phyloP scores from a whole-genome alignment of 805 yeast species.

The Candida maltosa region DNA sequence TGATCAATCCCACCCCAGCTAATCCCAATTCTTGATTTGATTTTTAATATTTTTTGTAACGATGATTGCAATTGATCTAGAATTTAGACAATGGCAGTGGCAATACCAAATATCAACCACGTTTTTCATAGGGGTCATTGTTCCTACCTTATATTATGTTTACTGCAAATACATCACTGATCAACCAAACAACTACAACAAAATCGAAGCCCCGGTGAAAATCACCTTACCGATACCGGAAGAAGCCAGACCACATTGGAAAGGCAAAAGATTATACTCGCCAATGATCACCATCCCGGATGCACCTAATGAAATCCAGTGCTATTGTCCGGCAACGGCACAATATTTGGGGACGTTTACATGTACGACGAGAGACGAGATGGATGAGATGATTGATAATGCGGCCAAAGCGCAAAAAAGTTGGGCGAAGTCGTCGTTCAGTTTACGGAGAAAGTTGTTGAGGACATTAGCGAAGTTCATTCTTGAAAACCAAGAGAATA shows the following conservation, averaged over 20 bases:
- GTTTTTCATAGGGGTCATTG: constrained; percentile 36
- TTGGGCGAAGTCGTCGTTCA: constrained; percentile 54
- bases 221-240: constrained; percentile 61
- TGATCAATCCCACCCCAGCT: too few species aligned
- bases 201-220: constrained; percentile 42
- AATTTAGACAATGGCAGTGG: constrained; percentile 39
- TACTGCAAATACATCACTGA: constrained; percentile 35
- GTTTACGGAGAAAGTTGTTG: constrained; percentile 67
- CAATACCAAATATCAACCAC: constrained; percentile 45
- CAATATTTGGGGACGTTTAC: constrained; percentile 74
- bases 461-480: constrained; percentile 70
- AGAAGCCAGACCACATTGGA: constrained; percentile 87
- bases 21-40: neutral
- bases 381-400: constrained; percentile 58
- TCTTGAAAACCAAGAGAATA: constrained; percentile 74
- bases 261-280: constrained; percentile 74
- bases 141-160: constrained; percentile 32
- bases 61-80: constrained; percentile 43
- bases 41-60: neutral
- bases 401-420: constrained; percentile 53
- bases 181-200: constrained; percentile 38
- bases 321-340: constrained; percentile 96
- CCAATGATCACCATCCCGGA: constrained; percentile 51
- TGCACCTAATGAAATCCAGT: constrained; percentile 69
- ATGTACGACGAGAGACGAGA: constrained; percentile 63